Evolutionary conservation across 2,329 filamentous ascomycete genomes (phyloP), one percentile per base, ranked within the genome.

Genomic region (Chaetomium globosum): DNA sequence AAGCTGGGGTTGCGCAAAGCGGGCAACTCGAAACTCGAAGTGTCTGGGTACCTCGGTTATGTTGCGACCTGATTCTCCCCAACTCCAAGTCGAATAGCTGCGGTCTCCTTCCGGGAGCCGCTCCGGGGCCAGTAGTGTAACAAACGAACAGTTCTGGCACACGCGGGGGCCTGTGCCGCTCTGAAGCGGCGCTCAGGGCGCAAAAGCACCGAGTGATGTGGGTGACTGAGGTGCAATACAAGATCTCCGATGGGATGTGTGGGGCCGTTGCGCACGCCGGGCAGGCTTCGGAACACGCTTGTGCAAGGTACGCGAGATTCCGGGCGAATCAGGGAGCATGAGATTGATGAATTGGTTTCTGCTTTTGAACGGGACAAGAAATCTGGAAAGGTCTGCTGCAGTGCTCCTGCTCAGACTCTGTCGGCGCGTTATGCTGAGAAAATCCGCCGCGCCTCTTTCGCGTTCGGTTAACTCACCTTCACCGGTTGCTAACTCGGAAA

Each of bases 261-360:
- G 39, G 39, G 39, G 39, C 26, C 26, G 26, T 16, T 19, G 39
- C 39, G 39, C 13, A 16, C 39, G 39, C 16, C 13, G 28, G 26
- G 23, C n/a, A 48, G 46, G 46, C 39, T 19, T 43, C 39, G 39
- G 39, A 43, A 36, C 53, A 56, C 53, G 53, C 30, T 56, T 56
- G 33, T 39, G 53, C 53, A 56, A 56, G 53, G 53, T 56, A 56
- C 53, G 53, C 53, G 53, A 56, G 53, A 39, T 26, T 12, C 53
- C 12, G 13, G 33, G 31, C 53, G 31, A 56, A 56, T 56, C 53
- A 56, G 21, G 33, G 12, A 36, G 16, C 16, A 26, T 53, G 51
- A 23, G 51, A 31, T 53, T 53, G 23, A 53, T 31, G 23, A 53
- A 53, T 48, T 48, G 46, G 55, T 8, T 46, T 43, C 39, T 43